These are phyloP conservation scores for Peronospora belbahrii DNA, from an alignment of 352 stramenopile species.

Conservation along the genomic window DNA sequence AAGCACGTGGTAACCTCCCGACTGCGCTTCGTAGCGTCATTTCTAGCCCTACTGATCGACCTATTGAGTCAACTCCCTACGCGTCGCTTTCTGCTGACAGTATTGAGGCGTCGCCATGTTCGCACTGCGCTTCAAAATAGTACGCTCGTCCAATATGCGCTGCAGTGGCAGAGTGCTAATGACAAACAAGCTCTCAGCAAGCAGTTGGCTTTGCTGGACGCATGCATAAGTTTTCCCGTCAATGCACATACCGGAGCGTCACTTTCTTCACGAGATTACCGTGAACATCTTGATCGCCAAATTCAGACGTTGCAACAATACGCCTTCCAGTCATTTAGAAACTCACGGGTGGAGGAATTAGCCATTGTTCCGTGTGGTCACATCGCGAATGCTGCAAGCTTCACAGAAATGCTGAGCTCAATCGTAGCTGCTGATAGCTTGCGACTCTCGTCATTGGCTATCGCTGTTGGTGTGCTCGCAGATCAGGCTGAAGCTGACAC, in stretches of 20 bases:
- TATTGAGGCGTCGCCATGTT: constrained; percentile 65
- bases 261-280: constrained; percentile 41
- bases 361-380: constrained; percentile 47
- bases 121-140: constrained; percentile 33
- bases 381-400: constrained; percentile 36
- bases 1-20: constrained; percentile 13
- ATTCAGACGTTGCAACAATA: constrained; percentile 73
- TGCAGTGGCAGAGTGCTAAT: constrained; percentile 27
- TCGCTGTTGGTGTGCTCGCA: constrained; percentile 42
- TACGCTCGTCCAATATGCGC: constrained; percentile 28
- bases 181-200: constrained; percentile 44
- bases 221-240: constrained; percentile 69
- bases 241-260: constrained; percentile 76
- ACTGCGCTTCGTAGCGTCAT: constrained; percentile 47
- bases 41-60: constrained; percentile 78
- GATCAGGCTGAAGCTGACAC: constrained; percentile 25
- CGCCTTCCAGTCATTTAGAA: constrained; percentile 39
- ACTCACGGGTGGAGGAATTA: constrained; percentile 46
- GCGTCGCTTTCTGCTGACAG: constrained; percentile 69
- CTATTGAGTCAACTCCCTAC: constrained; percentile 86
- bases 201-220: constrained; percentile 60
- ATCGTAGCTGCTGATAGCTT: constrained; percentile 28
- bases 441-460: constrained; percentile 29
- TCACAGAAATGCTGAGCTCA: constrained; percentile 33
- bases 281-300: constrained; percentile 33